Conservation (phyloP, 352 stramenopile genomes). For the Phytophthora europaea region DNA sequence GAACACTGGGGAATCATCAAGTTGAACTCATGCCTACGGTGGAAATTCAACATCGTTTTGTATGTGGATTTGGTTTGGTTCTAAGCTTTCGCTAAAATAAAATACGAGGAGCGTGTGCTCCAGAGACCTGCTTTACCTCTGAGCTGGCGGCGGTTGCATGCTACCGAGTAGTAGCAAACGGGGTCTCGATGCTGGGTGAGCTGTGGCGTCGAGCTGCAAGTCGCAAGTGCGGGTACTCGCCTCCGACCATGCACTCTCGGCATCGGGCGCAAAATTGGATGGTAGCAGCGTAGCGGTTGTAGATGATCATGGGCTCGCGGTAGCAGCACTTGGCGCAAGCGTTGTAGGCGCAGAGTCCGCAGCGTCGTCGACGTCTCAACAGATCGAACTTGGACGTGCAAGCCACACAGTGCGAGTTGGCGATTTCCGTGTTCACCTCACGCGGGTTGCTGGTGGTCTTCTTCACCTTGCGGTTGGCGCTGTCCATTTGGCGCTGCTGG, state of each 20-base stretch:
- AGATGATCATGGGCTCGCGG: conserved; percentile 49
- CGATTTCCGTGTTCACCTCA: conserved; percentile 21
- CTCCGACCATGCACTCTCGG: conserved; percentile 45
- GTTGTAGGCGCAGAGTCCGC: conserved; percentile 48
- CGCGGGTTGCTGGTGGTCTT: conserved; percentile 3
- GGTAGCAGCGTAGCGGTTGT: conserved; percentile 45
- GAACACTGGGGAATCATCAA: not conserved
- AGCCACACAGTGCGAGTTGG: conserved; percentile 49
- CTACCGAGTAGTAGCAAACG: conserved; percentile 22
- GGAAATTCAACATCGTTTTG: conserved; percentile 5
- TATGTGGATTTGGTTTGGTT: conserved; percentile 6
- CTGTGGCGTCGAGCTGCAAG: conserved; percentile 38
- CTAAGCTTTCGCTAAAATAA: conserved; percentile 22
- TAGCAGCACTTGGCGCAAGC: conserved; percentile 46
- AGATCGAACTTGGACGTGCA: conserved; percentile 48
- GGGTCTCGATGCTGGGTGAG: conserved; percentile 41
- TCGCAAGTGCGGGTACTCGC: conserved; percentile 48
- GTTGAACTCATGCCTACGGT: not conserved
- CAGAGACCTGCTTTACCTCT: conserved; percentile 5
- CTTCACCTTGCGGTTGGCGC: conserved; percentile 6
- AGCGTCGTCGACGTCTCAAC: conserved; percentile 37
- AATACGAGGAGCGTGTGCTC: conserved; percentile 9
- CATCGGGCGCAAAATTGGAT: conserved; percentile 50
- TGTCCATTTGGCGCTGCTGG: conserved; percentile 28
- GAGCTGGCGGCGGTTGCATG: not conserved